phyloP scores from a whole-genome alignment of 2,329 filamentous ascomycete genomes.

The Neoscytalidium dimidiatum region DNA sequence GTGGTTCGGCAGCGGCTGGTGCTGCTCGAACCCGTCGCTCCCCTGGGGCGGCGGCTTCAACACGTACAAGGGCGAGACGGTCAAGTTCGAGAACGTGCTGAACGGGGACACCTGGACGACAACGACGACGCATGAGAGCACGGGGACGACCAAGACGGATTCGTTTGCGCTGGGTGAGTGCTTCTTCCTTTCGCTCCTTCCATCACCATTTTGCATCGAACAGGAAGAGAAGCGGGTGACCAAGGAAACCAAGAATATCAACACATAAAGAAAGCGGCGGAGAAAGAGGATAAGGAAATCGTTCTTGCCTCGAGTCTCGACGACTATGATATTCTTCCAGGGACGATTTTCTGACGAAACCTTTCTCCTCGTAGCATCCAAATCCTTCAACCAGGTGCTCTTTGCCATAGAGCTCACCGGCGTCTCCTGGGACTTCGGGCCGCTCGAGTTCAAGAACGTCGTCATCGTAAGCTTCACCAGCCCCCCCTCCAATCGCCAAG shows the following conservation, averaged over 20 bases:
- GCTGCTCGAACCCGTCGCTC: conserved; percentile 42
- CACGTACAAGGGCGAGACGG: conserved; percentile 35
- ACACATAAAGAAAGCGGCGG: background rate
- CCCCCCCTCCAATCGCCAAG: conserved; percentile 5
- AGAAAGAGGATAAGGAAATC: too few relatives aligned
- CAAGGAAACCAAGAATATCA: background rate
- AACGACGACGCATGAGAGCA: conserved; percentile 35
- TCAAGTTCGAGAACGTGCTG: conserved; percentile 35
- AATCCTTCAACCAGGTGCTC: conserved; percentile 45
- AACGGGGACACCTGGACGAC: conserved; percentile 26
- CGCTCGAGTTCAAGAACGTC: conserved; percentile 36
- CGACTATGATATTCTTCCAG: too few relatives aligned
- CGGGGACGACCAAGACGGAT: conserved; percentile 32
- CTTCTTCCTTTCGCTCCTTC: background rate
- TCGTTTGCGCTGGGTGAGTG: conserved; percentile 36
- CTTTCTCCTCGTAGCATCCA: conserved; percentile 27
- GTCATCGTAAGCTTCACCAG: conserved; percentile 26
- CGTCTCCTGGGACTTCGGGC: conserved; percentile 44
- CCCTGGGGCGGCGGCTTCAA: conserved; percentile 44
- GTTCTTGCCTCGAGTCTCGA: too few relatives aligned
- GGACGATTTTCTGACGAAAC: background rate
- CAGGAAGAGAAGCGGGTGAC: too few relatives aligned
- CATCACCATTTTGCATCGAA: background rate
- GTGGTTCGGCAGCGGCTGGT: conserved; percentile 47
- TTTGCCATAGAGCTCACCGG: conserved; percentile 45